A percentile compares a stretch with the other conserved stretches of the same genome.
Evolutionary conservation across 2,329 filamentous ascomycete genomes (phyloP).

Genomic region (Alternaria infectoria): DNA sequence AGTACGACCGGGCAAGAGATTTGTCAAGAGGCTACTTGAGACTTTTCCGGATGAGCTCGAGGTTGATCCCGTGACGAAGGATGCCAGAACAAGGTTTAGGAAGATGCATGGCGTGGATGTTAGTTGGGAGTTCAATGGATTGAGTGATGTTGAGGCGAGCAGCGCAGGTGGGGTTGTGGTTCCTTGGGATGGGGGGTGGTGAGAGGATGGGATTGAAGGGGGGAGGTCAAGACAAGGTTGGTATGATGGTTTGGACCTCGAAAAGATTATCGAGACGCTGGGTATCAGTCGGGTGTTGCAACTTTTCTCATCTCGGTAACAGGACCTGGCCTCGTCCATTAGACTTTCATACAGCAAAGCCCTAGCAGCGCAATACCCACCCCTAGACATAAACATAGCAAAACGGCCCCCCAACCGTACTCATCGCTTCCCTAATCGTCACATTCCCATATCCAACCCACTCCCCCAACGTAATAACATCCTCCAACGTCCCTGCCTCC

Average conservation of each 20-base stretch:
- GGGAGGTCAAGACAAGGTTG: not conserved
- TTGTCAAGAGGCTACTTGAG: constrained; percentile 56
- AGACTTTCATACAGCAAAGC: not conserved
- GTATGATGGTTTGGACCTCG: not conserved
- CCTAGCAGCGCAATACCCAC: not conserved
- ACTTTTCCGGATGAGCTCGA: constrained; percentile 62
- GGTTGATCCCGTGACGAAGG: constrained; percentile 34
- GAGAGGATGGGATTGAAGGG: not conserved
- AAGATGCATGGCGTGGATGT: constrained; percentile 41
- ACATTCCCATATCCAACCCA: constrained; percentile 33
- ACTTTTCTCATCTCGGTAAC: not conserved
- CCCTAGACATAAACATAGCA: constrained; percentile 53
- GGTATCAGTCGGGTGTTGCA: not conserved
- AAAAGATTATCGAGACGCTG: not conserved
- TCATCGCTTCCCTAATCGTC: constrained; percentile 50
- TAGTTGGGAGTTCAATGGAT: constrained; percentile 41
- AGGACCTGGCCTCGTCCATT: not conserved
- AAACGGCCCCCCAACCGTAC: constrained; percentile 54
- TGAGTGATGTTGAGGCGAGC: not conserved
- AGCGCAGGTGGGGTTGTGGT: not conserved
- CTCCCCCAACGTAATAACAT: constrained; percentile 49
- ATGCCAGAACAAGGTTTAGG: constrained; percentile 43
- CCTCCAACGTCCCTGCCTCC: constrained; percentile 53
- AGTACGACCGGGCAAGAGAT: constrained; percentile 44
- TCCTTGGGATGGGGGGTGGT: not conserved